Percentiles rank a stretch among this genome's conserved stretches.
Conservation (phyloP, 192 early-diverging fungal genomes). For the Pecoramyces ruminantium region DNA sequence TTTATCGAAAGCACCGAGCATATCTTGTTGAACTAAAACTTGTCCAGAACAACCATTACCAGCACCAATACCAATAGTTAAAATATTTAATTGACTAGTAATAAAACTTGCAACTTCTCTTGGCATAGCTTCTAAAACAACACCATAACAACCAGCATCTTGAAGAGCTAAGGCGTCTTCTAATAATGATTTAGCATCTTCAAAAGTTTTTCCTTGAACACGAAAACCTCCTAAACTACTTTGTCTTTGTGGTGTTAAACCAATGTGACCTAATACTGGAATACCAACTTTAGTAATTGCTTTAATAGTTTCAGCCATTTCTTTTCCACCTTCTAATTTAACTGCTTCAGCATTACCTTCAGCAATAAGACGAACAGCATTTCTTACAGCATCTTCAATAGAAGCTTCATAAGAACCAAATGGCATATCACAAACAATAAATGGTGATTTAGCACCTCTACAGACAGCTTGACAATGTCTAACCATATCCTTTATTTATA, state of each 20-base stretch:
- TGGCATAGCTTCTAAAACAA: constrained; percentile 88
- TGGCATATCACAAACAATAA: constrained; percentile 80
- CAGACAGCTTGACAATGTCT: constrained; percentile 84
- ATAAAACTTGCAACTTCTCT: constrained; percentile 72
- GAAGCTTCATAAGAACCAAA: constrained; percentile 71
- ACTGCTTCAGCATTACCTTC: constrained; percentile 88
- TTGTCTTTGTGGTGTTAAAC: constrained; percentile 85
- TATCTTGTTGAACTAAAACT: constrained; percentile 82
- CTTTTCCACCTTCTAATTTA: constrained; percentile 87
- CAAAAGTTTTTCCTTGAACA: constrained; percentile 76
- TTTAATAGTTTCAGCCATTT: constrained; percentile 58
- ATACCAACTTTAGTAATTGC: constrained; percentile 73
- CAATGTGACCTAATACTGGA: constrained; percentile 87
- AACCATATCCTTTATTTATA: constrained; percentile 87
- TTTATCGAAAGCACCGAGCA: constrained; percentile 79
- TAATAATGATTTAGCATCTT: constrained; percentile 54
- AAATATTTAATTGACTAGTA: constrained; percentile 57
- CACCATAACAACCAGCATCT: constrained; percentile 72
- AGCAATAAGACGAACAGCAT: constrained; percentile 63
- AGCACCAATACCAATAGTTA: constrained; percentile 97
- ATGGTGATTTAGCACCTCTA: constrained; percentile 53
- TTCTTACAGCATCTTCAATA: constrained; percentile 54
- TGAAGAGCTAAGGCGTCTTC: constrained; percentile 81
- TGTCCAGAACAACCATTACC: constrained; percentile 77
- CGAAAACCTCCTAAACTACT: constrained; percentile 44